Evolutionary conservation across 23 red algal species (phyloP), one percentile per base, ranked within the genome.

Genomic region (Gracilaria gracilis): DNA sequence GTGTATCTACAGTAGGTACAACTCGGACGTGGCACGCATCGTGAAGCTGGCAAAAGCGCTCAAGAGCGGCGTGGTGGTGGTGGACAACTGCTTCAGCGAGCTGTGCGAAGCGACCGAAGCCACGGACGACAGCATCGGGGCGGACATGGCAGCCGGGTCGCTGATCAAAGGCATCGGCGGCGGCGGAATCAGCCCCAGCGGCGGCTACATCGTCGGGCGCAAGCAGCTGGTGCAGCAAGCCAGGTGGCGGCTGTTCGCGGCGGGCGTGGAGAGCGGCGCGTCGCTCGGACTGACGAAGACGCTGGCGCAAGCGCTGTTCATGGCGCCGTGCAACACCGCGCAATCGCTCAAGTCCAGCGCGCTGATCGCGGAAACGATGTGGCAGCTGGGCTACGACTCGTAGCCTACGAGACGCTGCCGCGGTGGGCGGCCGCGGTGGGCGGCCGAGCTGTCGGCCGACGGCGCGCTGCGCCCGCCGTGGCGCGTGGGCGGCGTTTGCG

Each of bases 71-170:
- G 72, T 94, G 36, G 77, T 98, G 9, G 54, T 98, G 37, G 95
- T 98, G 42, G 95, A 98, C 82, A 98, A 98, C 67, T 98, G 95
- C 53, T 98, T 91, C 69, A 85, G 92, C 55, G 96, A 98, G 53
- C 79, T 94, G 62, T 79, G 78, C 34, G 92, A 98, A 61, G 74
- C 42, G 37, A 67, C 72, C 7, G 92, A 98, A 70, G 84, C 96
- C 16, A 88, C 88, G 44, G 69, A 91, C 62, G 31, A 59, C 11
- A 40, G 36, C 21, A 77, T 94, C 16, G 96, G 90, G 25, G 92
- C 90, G n/a, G 96, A 98, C 55, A 9, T 98, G 67, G 65, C 88
- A 55, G 96, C 96, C 27, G 87, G 96, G 4, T 95, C 91, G 35
- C 40, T 98, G 57, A 98, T 94, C 78, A 98, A 98, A 50, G 93